phyloP scores from a whole-genome alignment of 2,329 filamentous ascomycete species.

The Venturia effusa region DNA sequence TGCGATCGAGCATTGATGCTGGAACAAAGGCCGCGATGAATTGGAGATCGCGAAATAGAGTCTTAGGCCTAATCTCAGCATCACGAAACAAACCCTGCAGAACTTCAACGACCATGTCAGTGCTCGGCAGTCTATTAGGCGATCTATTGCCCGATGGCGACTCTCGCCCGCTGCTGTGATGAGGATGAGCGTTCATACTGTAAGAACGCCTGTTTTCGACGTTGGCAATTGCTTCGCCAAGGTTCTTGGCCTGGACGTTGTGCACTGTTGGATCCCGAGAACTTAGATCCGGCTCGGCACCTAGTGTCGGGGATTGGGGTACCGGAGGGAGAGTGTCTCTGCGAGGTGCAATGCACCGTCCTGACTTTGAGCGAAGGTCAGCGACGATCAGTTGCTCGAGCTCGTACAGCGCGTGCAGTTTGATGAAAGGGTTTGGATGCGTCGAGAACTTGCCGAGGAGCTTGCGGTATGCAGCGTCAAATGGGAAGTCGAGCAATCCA shows the following conservation, averaged over 20 bases:
- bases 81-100: slow-evolving; percentile 34
- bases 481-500: slow-evolving; percentile 57
- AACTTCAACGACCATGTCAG: slow-evolving; percentile 32
- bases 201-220: slow-evolving; percentile 58
- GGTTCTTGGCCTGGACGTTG: slow-evolving; percentile 31
- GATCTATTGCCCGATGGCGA: slow-evolving; percentile 26
- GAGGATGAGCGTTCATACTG: slow-evolving; percentile 31
- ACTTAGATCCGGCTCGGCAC: slow-evolving; percentile 32
- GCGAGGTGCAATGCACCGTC: slow-evolving; percentile 30
- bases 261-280: slow-evolving; percentile 32
- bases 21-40: slow-evolving; percentile 52
- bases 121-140: slow-evolving; percentile 28
- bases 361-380: slow-evolving; percentile 51
- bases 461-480: slow-evolving; percentile 66
- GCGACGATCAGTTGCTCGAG: slow-evolving; percentile 72
- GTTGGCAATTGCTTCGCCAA: slow-evolving; percentile 60
- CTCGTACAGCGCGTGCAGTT: slow-evolving; percentile 73
- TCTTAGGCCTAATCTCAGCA: slow-evolving; percentile 32
- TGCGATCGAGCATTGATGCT: slow-evolving; percentile 45
- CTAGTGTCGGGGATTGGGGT: slow-evolving; percentile 34
- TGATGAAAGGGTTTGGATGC: slow-evolving; percentile 76
- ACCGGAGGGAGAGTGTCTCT: slow-evolving; percentile 30
- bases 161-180: slow-evolving; percentile 21
- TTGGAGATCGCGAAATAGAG: slow-evolving; percentile 39
- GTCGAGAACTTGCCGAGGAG: slow-evolving; percentile 80